Base-by-base conservation (phyloP, 345 rosid species). In the Adansonia digitata region DNA sequence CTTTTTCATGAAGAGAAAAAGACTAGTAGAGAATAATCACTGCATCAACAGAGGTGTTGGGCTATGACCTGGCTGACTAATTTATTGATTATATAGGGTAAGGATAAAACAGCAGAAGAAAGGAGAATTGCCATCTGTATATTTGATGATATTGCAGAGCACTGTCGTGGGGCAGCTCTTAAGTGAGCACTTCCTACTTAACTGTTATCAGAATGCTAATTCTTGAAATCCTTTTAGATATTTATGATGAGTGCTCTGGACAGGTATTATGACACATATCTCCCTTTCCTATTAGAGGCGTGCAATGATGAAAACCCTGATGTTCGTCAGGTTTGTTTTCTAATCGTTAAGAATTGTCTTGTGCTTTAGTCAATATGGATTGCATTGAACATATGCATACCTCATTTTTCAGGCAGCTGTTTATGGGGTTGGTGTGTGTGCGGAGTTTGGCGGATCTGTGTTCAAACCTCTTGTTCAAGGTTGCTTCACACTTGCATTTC, bases 61-160 rank as follows among this genome's bases (percentile, higher is more conserved):
- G 18, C 9, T 35, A 34, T 67, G 11, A 37, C 20, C 42, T 56
- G 46, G 75, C 75, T 76, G 53, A 80, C 52, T 42, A 69, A 22
- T 35, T 40, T 68, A 20, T 63, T 42, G 76, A 22, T 60, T n/a
- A 51, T 75, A 57, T 75, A 90, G 94, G 92, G 94, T 31, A 88
- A 81, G 77, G 91, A 88, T 81, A 88, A 83, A 81, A 90, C 92
- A 22, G 78, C 92, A 35, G 92, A 90, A 68, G 94, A 88, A 82
- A 88, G 88, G 77, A 86, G 94, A 80, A 88, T 86, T 61, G 94
- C 90, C 45, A 90, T 90, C 73, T 88, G 94, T 79, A 88, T 90
- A 72, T 88, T 88, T 79, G 92, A 88, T 82, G 92, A 90, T 83
- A 82, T 90, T 78, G 88, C 90, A 26, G 94, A 88, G 84, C 89